phyloP scores from a whole-genome alignment of 352 stramenopile genomes.

The Thalassiosira ordinaria region DNA sequence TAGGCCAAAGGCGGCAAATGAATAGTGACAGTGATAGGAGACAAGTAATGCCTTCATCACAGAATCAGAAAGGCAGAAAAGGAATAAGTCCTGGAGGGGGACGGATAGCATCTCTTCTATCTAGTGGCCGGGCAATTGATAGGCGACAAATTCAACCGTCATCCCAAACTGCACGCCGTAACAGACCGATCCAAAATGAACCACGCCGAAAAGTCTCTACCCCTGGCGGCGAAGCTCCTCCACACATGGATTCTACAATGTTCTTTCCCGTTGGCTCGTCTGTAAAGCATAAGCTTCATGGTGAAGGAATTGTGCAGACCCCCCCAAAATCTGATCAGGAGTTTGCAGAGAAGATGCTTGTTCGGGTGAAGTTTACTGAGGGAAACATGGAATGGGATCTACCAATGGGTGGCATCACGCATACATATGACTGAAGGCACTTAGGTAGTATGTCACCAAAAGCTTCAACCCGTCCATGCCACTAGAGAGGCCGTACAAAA shows the following conservation, averaged over 20 bases:
- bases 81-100: neutral
- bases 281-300: conserved; percentile 69
- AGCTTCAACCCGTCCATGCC: no score
- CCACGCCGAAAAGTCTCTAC: neutral
- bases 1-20: neutral
- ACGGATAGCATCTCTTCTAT: neutral
- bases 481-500: no score
- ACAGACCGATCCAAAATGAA: neutral
- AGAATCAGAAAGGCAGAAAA: neutral
- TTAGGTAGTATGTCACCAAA: no score
- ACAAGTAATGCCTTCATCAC: neutral
- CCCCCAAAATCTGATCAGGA: conserved; percentile 40
- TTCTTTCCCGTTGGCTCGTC: conserved; percentile 76
- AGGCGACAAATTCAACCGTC: neutral
- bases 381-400: conserved; percentile 42
- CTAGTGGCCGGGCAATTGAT: neutral
- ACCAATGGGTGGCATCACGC: conserved; percentile 34
- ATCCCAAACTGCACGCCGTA: neutral
- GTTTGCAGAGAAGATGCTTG: conserved; percentile 56
- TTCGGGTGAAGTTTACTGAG: conserved; percentile 55
- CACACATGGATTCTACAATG: conserved; percentile 67
- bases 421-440: conserved; percentile 28
- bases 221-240: conserved; percentile 2
- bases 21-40: neutral
- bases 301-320: conserved; percentile 64